Evolutionary conservation across 306 rosid genomes (phyloP).

Genomic region (Trifolium repens): DNA sequence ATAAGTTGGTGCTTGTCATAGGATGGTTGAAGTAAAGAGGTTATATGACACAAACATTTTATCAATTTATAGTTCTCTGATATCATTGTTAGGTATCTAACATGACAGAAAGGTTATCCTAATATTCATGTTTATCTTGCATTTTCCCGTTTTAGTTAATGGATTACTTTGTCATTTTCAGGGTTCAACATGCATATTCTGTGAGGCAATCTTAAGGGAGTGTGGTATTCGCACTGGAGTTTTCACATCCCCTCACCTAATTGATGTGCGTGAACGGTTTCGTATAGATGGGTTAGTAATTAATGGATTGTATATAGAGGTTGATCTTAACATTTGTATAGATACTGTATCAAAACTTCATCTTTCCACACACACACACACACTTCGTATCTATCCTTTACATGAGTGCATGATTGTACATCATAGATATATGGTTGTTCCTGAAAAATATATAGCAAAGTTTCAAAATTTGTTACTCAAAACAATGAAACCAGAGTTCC

Average conservation of each 20-base stretch:
- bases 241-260: constrained; percentile 74
- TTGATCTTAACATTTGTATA: constrained; percentile 18
- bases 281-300: constrained; percentile 73
- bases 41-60: not conserved
- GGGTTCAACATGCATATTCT: constrained; percentile 79
- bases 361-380: not conserved
- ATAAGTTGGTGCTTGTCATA: not conserved
- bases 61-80: constrained; percentile 21
- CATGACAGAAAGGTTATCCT: constrained; percentile 32
- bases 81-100: constrained; percentile 14
- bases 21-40: constrained; percentile 33
- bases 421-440: constrained; percentile 16
- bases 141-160: constrained; percentile 24
- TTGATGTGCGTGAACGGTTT: constrained; percentile 74
- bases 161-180: constrained; percentile 35
- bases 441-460: not conserved
- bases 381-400: not conserved
- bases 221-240: constrained; percentile 79
- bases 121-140: constrained; percentile 31
- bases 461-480: constrained; percentile 20
- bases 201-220: constrained; percentile 73
- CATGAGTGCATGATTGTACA: constrained; percentile 1
- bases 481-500: not conserved
- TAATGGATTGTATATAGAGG: constrained; percentile 1
- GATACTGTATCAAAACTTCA: constrained; percentile 3